phyloP scores from a whole-genome alignment of 2,329 filamentous ascomycete genomes.

The Sclerotinia sclerotiorum region DNA sequence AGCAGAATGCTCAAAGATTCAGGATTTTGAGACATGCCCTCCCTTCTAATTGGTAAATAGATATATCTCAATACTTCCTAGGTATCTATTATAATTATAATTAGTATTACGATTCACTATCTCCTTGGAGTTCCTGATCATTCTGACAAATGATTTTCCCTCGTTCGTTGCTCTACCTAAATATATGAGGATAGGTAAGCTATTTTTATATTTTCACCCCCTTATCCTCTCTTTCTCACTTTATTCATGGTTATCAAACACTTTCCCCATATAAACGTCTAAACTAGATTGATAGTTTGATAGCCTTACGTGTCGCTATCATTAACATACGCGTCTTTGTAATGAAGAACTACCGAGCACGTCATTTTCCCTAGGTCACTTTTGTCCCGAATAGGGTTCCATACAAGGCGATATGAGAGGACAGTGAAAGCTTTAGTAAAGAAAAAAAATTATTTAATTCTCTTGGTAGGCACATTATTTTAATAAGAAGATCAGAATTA shows the following conservation, averaged over 20 bases:
- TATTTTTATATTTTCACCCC: conserved; percentile 5
- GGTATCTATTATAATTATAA: not conserved
- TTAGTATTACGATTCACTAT: not conserved
- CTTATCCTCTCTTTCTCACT: not conserved
- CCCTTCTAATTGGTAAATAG: not conserved
- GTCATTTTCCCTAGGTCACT: conserved; percentile 19
- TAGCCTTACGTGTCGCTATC: conserved; percentile 12
- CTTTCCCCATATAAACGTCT: conserved; percentile 12
- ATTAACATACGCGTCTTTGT: conserved; percentile 19
- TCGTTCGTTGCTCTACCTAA: not conserved
- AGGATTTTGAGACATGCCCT: not conserved
- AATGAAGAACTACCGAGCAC: conserved; percentile 15
- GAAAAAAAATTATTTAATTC: conserved; percentile 15
- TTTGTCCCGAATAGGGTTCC: conserved; percentile 15
- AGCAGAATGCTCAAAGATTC: not conserved
- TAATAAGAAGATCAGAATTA: not conserved
- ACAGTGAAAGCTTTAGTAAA: conserved; percentile 1
- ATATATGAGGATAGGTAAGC: not conserved
- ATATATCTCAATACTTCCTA: not conserved
- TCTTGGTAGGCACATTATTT: conserved; percentile 3
- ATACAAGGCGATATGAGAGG: conserved; percentile 11
- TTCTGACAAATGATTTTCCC: not conserved
- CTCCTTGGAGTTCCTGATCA: not conserved
- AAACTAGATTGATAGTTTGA: not conserved
- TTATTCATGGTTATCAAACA: not conserved